phyloP scores from a whole-genome alignment of 2,329 filamentous ascomycete genomes.

The Canariomyces notabilis region DNA sequence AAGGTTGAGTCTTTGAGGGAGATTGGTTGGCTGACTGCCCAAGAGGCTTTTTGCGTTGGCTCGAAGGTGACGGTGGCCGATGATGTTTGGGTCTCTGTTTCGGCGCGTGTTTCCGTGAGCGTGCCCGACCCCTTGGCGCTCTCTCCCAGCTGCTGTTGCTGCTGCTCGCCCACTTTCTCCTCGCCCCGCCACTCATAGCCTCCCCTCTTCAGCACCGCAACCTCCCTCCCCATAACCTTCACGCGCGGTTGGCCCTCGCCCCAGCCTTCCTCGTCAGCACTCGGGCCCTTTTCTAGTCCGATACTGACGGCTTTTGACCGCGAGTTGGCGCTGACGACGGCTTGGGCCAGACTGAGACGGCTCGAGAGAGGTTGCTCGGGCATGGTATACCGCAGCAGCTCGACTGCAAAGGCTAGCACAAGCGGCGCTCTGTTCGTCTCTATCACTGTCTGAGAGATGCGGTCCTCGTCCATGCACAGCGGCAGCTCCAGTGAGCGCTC shows the following conservation, averaged over 20 bases:
- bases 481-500: conserved; percentile 61
- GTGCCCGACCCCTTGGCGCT: conserved; percentile 1
- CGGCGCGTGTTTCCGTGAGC: conserved; percentile 12
- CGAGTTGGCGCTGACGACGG: conserved; percentile 77
- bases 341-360: conserved; percentile 74
- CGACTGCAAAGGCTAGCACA: conserved; percentile 73
- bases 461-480: conserved; percentile 50
- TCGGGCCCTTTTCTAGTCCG: conserved; percentile 61
- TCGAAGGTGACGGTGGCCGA: conserved; percentile 11
- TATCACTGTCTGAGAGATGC: conserved; percentile 53
- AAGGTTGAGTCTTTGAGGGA: conserved; percentile 53
- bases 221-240: conserved; percentile 65
- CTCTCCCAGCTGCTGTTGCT: conserved; percentile 5
- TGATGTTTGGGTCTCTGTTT: conserved; percentile 19
- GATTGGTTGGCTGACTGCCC: conserved; percentile 49
- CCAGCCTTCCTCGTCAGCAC: conserved; percentile 66
- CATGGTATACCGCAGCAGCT: conserved; percentile 73
- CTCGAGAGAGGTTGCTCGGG: conserved; percentile 82
- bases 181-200: conserved; percentile 60
- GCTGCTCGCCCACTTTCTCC: conserved; percentile 26
- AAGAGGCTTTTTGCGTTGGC: conserved; percentile 26
- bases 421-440: conserved; percentile 78
- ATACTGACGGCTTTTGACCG: conserved; percentile 70
- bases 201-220: conserved; percentile 71
- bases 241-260: conserved; percentile 71